phyloP scores from a whole-genome alignment of 257 asterid species.

The Jacaranda copaia region DNA sequence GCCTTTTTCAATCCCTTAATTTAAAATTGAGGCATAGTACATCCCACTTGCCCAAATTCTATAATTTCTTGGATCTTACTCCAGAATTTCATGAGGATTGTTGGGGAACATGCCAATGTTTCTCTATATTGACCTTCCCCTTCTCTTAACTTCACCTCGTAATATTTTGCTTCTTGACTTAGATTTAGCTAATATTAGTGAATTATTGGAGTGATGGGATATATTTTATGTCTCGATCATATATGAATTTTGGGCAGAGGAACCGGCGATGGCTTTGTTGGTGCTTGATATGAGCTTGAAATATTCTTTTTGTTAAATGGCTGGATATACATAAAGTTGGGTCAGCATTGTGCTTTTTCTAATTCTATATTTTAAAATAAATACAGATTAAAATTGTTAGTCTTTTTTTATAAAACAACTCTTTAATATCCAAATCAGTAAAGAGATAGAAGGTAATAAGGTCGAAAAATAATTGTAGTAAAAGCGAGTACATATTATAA shows the following conservation, averaged over 20 bases:
- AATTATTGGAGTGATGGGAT: neutral
- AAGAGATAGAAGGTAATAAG: too few species aligned
- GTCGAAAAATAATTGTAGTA: too few species aligned
- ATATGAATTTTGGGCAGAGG: neutral
- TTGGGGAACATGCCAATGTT: slow-evolving; percentile 31
- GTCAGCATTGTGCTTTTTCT: too few species aligned
- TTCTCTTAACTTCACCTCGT: slow-evolving; percentile 8
- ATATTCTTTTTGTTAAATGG: too few species aligned
- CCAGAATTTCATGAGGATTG: slow-evolving; percentile 13
- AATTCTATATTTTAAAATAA: too few species aligned
- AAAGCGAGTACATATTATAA: too few species aligned
- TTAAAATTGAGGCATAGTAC: neutral
- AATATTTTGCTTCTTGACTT: slow-evolving; percentile 18
- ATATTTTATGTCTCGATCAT: slow-evolving; percentile 15
- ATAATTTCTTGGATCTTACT: slow-evolving; percentile 33
- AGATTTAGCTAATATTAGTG: neutral
- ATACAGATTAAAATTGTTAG: too few species aligned
- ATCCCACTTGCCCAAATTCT: slow-evolving; percentile 10
- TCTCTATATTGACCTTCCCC: slow-evolving; percentile 31
- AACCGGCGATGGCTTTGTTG: neutral
- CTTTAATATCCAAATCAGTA: too few species aligned
- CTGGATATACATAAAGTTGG: too few species aligned
- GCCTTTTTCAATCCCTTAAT: neutral
- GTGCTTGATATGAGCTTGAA: neutral
- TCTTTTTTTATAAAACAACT: too few species aligned